A percentile compares a stretch with the other conserved stretches of the same genome.
phyloP scores from a whole-genome alignment of 106 monocot genomes.

The Dioscorea dumetorum region DNA sequence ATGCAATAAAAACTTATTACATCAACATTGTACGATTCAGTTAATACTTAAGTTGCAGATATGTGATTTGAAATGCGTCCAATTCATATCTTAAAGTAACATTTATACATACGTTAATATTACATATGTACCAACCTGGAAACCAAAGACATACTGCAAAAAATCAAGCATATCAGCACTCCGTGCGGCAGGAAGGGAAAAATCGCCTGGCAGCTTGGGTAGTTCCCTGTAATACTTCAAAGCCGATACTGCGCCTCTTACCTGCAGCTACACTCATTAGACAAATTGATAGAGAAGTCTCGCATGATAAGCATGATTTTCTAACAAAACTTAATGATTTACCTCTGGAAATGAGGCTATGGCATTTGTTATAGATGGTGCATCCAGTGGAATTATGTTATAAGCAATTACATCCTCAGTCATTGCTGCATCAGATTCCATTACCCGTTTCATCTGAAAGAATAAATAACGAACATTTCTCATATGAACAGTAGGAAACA shows the following conservation, averaged over 20 bases:
- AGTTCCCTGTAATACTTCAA: constrained; percentile 61
- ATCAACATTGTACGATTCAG: too few relatives aligned
- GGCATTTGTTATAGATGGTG: constrained; percentile 63
- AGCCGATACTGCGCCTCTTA: constrained; percentile 71
- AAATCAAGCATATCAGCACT: constrained; percentile 82
- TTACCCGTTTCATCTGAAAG: constrained; percentile 71
- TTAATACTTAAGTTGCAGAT: too few relatives aligned
- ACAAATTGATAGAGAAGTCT: neutral
- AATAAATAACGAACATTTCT: neutral
- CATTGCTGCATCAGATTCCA: constrained; percentile 87
- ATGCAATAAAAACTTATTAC: too few relatives aligned
- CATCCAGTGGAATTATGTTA: constrained; percentile 91
- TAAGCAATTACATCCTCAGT: constrained; percentile 76
- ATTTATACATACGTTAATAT: too few relatives aligned
- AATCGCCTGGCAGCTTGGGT: constrained; percentile 63
- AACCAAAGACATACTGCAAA: constrained; percentile 85
- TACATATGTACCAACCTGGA: constrained; percentile 50
- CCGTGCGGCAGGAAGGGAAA: constrained; percentile 52
- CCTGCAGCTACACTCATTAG: constrained; percentile 27
- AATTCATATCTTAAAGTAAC: too few relatives aligned
- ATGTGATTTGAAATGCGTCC: too few relatives aligned
- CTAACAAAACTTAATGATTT: neutral
- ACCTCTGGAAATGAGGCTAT: constrained; percentile 69
- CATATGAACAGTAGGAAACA: too few relatives aligned
- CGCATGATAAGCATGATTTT: too few relatives aligned